Evolutionary conservation across 2,329 filamentous ascomycete species (phyloP), one percentile per base, ranked within the genome.

Genomic region (Scytalidium sp.): DNA sequence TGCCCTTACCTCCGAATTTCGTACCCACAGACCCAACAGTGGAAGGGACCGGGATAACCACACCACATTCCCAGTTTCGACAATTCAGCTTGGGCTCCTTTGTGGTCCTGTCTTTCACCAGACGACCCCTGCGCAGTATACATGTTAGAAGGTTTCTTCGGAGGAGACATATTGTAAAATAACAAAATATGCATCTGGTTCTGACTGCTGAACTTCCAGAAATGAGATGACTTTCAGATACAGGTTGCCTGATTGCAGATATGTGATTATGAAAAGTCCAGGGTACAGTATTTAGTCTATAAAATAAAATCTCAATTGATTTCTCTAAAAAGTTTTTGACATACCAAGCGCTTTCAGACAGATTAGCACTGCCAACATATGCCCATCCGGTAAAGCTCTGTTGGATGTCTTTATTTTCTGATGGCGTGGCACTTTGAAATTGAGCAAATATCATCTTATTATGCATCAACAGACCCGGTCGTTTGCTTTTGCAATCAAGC

Each of bases 1-100:
- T 46, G 15, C 17, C 44, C 29, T 19, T 36, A 48, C n/a, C 56
- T 53, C 15, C 52, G 52, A 56, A 25, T 50, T 53, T 3, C 56
- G 46, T 45, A 55, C 45, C 39, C 49, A 42, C 29, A n/a, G 44
- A 50, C 41, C 50, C 41, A 22, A 57, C 60, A 23, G 43, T 41
- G 46, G 62, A 49, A 40, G 56, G 60, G 20, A 88, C 73, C 9
- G 85, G 83, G 39, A 97, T 66, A 20, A 97, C 60, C 1, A 99
- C 88, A 29, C 94, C 94, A 63, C 91, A 96, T 70, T 97, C 94
- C 92, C 93, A 97, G 67, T 97, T 99, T 48, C 88, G 84, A 67
- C 88, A 91, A 54, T 80, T 91, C 55, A 97, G 75, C 67, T 90
- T 96, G 3, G 83, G 80, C 53, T 80, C 69, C 53, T 85, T 85